Percentiles rank a stretch among this genome's conserved stretches.
These are phyloP conservation scores for Onygenales sp. DNA, from an alignment of 2,329 filamentous ascomycete genomes.

Conservation along the genomic window DNA sequence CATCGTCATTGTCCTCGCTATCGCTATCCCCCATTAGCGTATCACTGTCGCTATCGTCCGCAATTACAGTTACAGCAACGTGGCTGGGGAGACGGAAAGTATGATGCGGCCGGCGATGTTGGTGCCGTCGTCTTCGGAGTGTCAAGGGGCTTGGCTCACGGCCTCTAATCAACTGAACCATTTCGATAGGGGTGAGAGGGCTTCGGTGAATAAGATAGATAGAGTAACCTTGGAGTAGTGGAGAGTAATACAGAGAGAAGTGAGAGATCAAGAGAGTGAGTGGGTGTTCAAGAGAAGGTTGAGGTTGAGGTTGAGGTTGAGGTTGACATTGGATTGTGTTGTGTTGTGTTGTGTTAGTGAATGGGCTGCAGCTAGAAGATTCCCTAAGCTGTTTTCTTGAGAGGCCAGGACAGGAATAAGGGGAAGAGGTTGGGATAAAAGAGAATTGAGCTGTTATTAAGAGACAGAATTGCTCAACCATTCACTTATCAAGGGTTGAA, in stretches of 20 bases:
- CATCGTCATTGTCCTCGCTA: slow-evolving; percentile 1
- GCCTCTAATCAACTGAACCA: background rate
- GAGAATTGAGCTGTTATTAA: no score
- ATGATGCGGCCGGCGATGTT: background rate
- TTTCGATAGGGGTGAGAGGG: background rate
- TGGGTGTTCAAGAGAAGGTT: background rate
- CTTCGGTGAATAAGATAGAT: background rate
- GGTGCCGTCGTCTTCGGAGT: background rate
- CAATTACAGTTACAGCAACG: background rate
- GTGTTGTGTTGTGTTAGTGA: no score
- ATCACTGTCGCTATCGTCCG: background rate
- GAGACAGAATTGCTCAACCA: no score
- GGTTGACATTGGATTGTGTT: background rate
- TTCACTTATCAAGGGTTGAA: no score
- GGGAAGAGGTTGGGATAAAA: no score
- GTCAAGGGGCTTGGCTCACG: background rate
- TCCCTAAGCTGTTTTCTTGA: no score
- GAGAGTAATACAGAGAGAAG: background rate
- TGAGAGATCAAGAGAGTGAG: background rate
- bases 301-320: background rate
- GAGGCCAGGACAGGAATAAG: no score
- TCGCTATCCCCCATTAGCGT: slow-evolving; percentile 1
- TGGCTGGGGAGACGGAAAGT: background rate
- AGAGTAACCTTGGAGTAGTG: background rate
- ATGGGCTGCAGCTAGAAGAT: no score